These are phyloP conservation scores for Moricandia moricandioides DNA, from an alignment of 345 rosid genomes.

Conservation along the genomic window DNA sequence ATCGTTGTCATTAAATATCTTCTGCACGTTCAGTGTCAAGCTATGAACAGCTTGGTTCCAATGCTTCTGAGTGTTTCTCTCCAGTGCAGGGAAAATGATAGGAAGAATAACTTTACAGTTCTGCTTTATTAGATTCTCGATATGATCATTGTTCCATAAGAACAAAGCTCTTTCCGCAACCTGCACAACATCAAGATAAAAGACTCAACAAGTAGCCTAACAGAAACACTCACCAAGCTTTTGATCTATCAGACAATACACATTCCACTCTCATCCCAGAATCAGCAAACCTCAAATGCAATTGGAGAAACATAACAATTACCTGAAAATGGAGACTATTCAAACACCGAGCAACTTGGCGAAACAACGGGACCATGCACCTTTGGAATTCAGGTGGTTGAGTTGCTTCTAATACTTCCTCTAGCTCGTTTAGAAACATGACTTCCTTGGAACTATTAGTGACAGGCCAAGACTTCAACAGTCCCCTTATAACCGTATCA, in stretches of 20 bases:
- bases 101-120: slow-evolving; percentile 60
- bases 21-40: slow-evolving; percentile 64
- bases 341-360: slow-evolving; percentile 65
- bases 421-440: slow-evolving; percentile 83
- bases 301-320: not conserved
- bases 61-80: slow-evolving; percentile 60
- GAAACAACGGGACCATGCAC: slow-evolving; percentile 86
- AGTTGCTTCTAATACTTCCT: slow-evolving; percentile 84
- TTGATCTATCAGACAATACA: not conserved
- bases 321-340: slow-evolving; percentile 90
- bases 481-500: slow-evolving; percentile 67
- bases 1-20: slow-evolving; percentile 65
- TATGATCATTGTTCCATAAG: slow-evolving; percentile 75
- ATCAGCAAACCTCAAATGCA: not conserved
- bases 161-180: slow-evolving; percentile 78
- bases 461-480: slow-evolving; percentile 87
- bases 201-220: slow-evolving; percentile 11
- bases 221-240: not conserved
- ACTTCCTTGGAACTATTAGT: slow-evolving; percentile 96
- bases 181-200: slow-evolving; percentile 33
- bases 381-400: slow-evolving; percentile 76
- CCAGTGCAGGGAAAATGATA: slow-evolving; percentile 59
- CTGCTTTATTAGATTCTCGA: slow-evolving; percentile 61
- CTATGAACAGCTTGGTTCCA: slow-evolving; percentile 75
- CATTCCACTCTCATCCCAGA: not conserved